These are phyloP conservation scores for Rehmannia glutinosa DNA, from an alignment of 257 asterid genomes.

Conservation along the genomic window DNA sequence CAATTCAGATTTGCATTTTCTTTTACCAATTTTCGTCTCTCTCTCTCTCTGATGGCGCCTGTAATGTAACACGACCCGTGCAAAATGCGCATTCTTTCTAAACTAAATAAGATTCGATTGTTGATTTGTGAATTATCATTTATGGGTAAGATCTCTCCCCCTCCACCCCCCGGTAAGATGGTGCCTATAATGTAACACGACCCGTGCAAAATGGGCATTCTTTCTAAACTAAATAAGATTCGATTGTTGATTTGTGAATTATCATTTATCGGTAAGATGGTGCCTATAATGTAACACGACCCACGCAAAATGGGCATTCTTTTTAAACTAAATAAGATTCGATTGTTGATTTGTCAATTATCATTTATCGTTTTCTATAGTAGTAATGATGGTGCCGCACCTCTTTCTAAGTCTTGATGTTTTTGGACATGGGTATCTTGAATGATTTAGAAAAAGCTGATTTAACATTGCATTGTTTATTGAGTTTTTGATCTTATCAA, in stretches of 20 bases:
- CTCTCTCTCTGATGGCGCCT: neutral
- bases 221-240: neutral
- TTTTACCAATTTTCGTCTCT: neutral
- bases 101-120: neutral
- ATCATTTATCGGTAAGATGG: too few relatives aligned
- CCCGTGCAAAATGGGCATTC: neutral
- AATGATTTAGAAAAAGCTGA: neutral
- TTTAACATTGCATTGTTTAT: neutral
- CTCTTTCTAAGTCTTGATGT: conserved; percentile 1
- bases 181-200: neutral
- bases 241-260: neutral
- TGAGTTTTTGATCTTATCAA: neutral
- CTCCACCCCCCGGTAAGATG: too few relatives aligned
- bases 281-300: neutral
- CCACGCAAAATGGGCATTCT: neutral
- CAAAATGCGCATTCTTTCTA: neutral
- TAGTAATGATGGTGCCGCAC: too few relatives aligned
- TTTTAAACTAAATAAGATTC: neutral
- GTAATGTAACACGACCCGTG: neutral
- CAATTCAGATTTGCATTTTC: neutral
- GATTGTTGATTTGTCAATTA: neutral
- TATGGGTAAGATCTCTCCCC: too few relatives aligned
- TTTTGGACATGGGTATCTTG: neutral
- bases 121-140: too few relatives aligned
- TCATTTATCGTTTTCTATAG: neutral